phyloP scores from a whole-genome alignment of 2,329 filamentous ascomycete genomes.

The Malbranchea cinnamomea region DNA sequence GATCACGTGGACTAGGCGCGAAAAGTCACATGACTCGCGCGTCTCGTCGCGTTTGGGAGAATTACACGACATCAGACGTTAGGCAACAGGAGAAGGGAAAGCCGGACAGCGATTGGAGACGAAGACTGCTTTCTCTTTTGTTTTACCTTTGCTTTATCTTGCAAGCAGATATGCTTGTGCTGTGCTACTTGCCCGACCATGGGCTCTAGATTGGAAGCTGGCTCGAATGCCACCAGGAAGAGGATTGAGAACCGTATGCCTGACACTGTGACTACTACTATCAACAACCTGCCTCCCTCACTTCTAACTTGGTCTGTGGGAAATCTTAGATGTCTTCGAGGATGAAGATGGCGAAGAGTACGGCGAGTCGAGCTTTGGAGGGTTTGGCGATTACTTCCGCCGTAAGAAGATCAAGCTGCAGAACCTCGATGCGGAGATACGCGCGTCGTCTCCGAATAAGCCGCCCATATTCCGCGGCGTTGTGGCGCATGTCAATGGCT shows the following conservation, averaged over 20 bases:
- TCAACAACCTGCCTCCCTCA: constrained; percentile 5
- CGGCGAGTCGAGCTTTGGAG: constrained; percentile 69
- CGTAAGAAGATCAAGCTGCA: constrained; percentile 96
- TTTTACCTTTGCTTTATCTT: constrained; percentile 1
- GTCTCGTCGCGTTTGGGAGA: too few species aligned
- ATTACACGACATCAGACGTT: too few species aligned
- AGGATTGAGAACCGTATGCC: constrained; percentile 47
- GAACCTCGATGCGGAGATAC: constrained; percentile 74
- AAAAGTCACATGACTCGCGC: too few species aligned
- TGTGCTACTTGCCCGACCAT: constrained; percentile 23
- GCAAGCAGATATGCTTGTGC: constrained; percentile 5
- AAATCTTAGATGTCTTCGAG: constrained; percentile 51
- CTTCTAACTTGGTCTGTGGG: too few species aligned
- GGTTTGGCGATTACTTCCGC: constrained; percentile 81
- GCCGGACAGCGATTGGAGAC: too few species aligned
- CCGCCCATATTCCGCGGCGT: constrained; percentile 82
- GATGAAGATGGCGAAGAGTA: constrained; percentile 86
- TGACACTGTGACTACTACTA: not conserved
- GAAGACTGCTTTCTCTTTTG: too few species aligned
- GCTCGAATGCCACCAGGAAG: constrained; percentile 45
- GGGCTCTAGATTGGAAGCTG: constrained; percentile 48
- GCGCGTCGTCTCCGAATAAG: constrained; percentile 51
- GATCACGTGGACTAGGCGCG: too few species aligned
- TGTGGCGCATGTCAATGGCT: constrained; percentile 85
- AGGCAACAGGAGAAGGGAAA: too few species aligned